phyloP scores from a whole-genome alignment of 1,284 basidiomycete genomes.

The Ustilago trichophora region DNA sequence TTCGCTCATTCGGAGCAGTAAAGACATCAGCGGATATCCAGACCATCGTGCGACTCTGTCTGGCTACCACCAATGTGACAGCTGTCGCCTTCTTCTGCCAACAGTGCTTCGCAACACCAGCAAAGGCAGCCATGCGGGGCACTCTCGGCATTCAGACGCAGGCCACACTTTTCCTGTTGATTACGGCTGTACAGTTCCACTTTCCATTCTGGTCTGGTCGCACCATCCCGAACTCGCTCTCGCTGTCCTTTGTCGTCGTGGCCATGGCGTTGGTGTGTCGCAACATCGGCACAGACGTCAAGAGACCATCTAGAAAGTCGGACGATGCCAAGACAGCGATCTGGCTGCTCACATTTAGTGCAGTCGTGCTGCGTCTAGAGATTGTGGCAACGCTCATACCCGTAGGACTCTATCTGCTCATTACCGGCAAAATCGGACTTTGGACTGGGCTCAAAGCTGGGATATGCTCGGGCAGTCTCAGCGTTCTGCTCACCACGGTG shows the following conservation, averaged over 20 bases:
- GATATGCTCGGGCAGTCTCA: conserved; percentile 11
- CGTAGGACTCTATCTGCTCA: conserved; percentile 42
- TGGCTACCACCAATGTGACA: conserved; percentile 76
- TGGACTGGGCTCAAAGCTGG: conserved; percentile 17
- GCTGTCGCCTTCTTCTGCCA: conserved; percentile 75
- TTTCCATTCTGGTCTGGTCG: conserved; percentile 90
- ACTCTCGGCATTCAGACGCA: not conserved
- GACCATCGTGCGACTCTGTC: conserved; percentile 76
- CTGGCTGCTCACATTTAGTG: conserved; percentile 73
- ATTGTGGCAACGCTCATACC: conserved; percentile 69
- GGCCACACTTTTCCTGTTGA: conserved; percentile 69
- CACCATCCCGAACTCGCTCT: conserved; percentile 93
- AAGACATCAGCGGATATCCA: conserved; percentile 73
- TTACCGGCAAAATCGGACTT: conserved; percentile 16
- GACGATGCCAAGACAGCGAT: conserved; percentile 58
- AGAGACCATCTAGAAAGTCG: conserved; percentile 6
- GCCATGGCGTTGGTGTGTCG: conserved; percentile 73
- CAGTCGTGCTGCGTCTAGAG: conserved; percentile 83
- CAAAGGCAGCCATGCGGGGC: not conserved
- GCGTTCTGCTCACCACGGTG: conserved; percentile 59
- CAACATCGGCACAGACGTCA: not conserved
- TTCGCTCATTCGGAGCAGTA: conserved; percentile 68
- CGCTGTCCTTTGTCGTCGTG: conserved; percentile 78
- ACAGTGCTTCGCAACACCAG: conserved; percentile 69
- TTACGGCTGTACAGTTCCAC: conserved; percentile 87